Evolutionary conservation across 495 filamentous ascomycete genomes (phyloP).

Genomic region (Hypoxylon perforatum): DNA sequence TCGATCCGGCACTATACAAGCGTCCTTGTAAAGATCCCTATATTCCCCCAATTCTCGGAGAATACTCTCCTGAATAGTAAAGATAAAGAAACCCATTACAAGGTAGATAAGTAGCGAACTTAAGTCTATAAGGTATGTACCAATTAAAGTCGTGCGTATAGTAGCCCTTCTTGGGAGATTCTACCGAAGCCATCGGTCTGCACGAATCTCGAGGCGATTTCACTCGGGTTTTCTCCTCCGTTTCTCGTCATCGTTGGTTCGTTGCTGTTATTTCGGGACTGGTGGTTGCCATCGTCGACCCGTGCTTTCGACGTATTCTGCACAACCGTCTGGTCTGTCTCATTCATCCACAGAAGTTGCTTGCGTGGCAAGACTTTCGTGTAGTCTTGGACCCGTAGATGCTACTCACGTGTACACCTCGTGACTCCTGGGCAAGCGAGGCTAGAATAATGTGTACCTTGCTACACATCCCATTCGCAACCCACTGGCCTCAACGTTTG

Average conservation of each 20-base stretch:
- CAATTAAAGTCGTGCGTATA: slow-evolving; percentile 4
- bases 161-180: slow-evolving; percentile 11
- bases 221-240: slow-evolving; percentile 7
- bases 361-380: slow-evolving; percentile 1
- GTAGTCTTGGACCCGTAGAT: slow-evolving; percentile 8
- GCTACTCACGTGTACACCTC: not conserved
- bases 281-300: slow-evolving; percentile 5
- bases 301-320: slow-evolving; percentile 4
- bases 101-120: slow-evolving; percentile 23
- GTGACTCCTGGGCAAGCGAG: not conserved
- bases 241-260: slow-evolving; percentile 29
- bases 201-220: slow-evolving; percentile 13
- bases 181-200: slow-evolving; percentile 9
- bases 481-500: not conserved
- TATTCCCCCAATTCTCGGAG: slow-evolving; percentile 20
- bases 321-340: not conserved
- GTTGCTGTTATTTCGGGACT: slow-evolving; percentile 11
- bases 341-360: slow-evolving; percentile 4
- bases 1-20: slow-evolving; percentile 30
- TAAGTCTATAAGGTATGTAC: slow-evolving; percentile 24
- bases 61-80: slow-evolving; percentile 19
- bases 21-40: slow-evolving; percentile 30
- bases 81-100: slow-evolving; percentile 30
- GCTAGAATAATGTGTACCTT: slow-evolving; percentile 1
- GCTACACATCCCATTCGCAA: not conserved